Conservation (phyloP, 371 early-diverging fungal species). For the Mortierella sp. region DNA sequence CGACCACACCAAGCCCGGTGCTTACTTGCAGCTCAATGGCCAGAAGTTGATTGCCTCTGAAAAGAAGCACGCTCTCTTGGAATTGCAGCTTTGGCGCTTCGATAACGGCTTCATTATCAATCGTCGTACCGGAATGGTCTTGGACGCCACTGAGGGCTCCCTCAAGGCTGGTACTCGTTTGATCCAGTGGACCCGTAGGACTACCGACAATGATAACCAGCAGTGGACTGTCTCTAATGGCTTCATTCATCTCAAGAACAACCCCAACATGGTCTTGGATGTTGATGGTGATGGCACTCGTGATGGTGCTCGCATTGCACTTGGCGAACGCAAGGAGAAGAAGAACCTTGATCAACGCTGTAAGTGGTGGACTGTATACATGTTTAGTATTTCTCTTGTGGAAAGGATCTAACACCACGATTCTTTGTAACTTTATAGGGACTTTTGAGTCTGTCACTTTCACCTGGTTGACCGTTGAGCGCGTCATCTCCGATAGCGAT, state of each 20-base stretch:
- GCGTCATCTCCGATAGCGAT: conserved; percentile 20
- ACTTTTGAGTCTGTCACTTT: conserved; percentile 45
- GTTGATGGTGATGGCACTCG: conserved; percentile 56
- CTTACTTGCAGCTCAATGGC: conserved; percentile 35
- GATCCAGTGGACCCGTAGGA: conserved; percentile 58
- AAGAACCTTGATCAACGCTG: conserved; percentile 52
- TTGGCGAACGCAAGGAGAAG: conserved; percentile 51
- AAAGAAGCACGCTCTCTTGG: conserved; percentile 40
- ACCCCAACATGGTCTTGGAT: conserved; percentile 61
- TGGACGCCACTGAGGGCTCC: conserved; percentile 30
- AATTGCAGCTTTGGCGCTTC: conserved; percentile 44
- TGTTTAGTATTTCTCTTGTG: not conserved
- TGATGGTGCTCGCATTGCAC: conserved; percentile 42
- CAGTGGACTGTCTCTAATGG: conserved; percentile 38
- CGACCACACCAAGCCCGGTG: conserved; percentile 48
- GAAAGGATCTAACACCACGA: not conserved
- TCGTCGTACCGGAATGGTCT: conserved; percentile 46
- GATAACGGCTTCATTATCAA: conserved; percentile 48
- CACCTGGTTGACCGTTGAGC: conserved; percentile 36
- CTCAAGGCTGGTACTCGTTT: conserved; percentile 61
- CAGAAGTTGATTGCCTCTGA: conserved; percentile 48
- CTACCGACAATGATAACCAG: conserved; percentile 34
- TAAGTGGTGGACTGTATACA: conserved; percentile 7
- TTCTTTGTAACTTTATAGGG: conserved; percentile 11
- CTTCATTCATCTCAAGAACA: conserved; percentile 54